These are phyloP conservation scores for Begonia fuchsioides DNA, from an alignment of 306 rosid genomes.

Conservation along the genomic window DNA sequence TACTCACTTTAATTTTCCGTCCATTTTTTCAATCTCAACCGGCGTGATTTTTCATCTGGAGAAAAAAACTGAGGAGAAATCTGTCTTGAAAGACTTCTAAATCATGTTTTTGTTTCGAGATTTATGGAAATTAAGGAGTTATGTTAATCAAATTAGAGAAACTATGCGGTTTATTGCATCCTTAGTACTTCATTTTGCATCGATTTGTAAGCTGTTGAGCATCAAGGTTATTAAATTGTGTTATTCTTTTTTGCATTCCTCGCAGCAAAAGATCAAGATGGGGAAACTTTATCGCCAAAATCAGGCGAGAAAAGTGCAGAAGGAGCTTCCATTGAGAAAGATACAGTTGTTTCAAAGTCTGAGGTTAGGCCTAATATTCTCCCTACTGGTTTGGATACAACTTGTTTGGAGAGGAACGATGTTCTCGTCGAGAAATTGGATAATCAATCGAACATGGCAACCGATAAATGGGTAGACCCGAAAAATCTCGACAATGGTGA, in stretches of 20 bases:
- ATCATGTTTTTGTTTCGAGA: no score
- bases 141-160: no score
- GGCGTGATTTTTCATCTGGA: not conserved
- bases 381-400: slow-evolving; percentile 24
- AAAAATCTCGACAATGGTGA: slow-evolving; percentile 15
- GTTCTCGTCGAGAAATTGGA: slow-evolving; percentile 17
- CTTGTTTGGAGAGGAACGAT: slow-evolving; percentile 23
- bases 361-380: slow-evolving; percentile 31
- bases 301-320: slow-evolving; percentile 48
- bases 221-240: no score
- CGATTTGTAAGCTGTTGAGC: no score
- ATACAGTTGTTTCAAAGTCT: slow-evolving; percentile 29
- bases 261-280: slow-evolving; percentile 56
- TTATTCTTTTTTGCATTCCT: slow-evolving; percentile 3
- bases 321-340: slow-evolving; percentile 36
- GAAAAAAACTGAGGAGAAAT: not conserved
- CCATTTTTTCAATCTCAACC: not conserved
- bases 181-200: no score
- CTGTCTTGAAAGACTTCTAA: not conserved
- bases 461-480: slow-evolving; percentile 22
- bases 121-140: no score
- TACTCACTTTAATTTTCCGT: slow-evolving; percentile 8
- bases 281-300: slow-evolving; percentile 38
- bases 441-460: slow-evolving; percentile 17
- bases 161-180: no score